Percentiles rank a stretch among this genome's conserved stretches.
phyloP scores from a whole-genome alignment of 345 rosid species.

The Populus pruinosa region DNA sequence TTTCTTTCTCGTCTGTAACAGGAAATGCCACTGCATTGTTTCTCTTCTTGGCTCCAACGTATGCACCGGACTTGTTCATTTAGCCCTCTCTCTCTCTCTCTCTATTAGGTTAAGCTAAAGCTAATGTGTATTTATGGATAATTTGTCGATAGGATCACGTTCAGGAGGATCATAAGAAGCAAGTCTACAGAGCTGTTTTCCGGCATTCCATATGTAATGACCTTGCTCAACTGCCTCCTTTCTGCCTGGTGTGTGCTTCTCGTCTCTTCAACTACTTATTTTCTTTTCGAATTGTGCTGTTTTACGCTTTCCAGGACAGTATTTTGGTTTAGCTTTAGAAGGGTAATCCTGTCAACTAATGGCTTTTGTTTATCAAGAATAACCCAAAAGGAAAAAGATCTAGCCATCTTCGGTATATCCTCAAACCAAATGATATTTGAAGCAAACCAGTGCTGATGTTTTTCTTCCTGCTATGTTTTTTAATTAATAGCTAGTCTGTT shows the following conservation, averaged over 20 bases:
- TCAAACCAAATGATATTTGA: background rate
- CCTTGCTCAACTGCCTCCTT: constrained; percentile 93
- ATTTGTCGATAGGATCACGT: constrained; percentile 60
- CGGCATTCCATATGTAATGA: constrained; percentile 94
- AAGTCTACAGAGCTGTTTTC: constrained; percentile 87
- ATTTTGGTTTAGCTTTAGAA: background rate
- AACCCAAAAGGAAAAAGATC: background rate
- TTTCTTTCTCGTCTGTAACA: constrained; percentile 26
- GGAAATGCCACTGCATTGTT: constrained; percentile 96
- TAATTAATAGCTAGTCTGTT: background rate
- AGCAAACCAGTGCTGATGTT: background rate
- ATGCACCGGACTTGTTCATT: constrained; percentile 14
- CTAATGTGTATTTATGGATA: background rate
- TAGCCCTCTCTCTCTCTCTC: background rate
- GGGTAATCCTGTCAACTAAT: background rate
- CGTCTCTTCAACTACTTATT: constrained; percentile 1
- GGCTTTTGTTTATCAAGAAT: background rate
- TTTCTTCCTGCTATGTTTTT: background rate
- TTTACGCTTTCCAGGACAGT: background rate
- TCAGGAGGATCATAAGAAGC: constrained; percentile 64
- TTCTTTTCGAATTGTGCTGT: background rate
- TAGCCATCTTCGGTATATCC: background rate
- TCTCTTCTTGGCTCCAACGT: constrained; percentile 92
- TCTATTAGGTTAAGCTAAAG: background rate
- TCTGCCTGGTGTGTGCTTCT: constrained; percentile 69